Evolutionary conservation across 2,329 filamentous ascomycete species (phyloP).

Genomic region (Zasmidium cellare): DNA sequence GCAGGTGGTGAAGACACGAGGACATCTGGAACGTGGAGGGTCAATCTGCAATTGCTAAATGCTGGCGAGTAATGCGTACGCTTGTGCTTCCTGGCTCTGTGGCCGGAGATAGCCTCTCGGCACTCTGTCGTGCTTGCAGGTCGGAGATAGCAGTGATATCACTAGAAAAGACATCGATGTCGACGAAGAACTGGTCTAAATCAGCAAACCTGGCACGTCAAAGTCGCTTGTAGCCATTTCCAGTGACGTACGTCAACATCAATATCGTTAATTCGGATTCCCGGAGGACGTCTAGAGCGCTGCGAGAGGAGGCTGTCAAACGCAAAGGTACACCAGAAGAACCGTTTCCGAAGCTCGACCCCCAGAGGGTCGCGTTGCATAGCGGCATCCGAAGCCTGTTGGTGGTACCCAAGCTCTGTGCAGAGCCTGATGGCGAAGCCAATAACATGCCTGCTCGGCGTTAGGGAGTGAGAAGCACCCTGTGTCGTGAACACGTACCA

Average conservation of each 20-base stretch:
- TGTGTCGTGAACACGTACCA: too few relatives aligned
- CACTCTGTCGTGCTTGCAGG: neutral
- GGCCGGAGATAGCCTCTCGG: neutral
- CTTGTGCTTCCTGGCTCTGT: neutral
- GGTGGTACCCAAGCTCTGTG: neutral
- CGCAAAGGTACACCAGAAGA: neutral
- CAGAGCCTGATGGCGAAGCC: neutral
- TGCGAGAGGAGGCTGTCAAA: neutral
- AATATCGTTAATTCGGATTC: neutral
- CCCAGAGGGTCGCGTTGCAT: neutral
- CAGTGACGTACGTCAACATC: neutral
- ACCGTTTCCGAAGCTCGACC: neutral
- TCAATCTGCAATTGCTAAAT: neutral
- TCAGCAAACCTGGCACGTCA: too few relatives aligned
- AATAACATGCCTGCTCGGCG: neutral
- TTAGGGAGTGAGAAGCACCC: too few relatives aligned
- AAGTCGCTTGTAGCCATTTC: too few relatives aligned
- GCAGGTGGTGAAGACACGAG: neutral
- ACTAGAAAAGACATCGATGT: neutral
- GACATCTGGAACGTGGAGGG: neutral
- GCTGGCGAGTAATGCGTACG: too few relatives aligned
- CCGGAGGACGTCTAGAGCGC: neutral
- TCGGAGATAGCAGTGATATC: neutral
- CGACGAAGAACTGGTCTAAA: neutral
- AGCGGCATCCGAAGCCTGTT: neutral